phyloP scores from a whole-genome alignment of 306 rosid species.

The Hippophae tibetana region DNA sequence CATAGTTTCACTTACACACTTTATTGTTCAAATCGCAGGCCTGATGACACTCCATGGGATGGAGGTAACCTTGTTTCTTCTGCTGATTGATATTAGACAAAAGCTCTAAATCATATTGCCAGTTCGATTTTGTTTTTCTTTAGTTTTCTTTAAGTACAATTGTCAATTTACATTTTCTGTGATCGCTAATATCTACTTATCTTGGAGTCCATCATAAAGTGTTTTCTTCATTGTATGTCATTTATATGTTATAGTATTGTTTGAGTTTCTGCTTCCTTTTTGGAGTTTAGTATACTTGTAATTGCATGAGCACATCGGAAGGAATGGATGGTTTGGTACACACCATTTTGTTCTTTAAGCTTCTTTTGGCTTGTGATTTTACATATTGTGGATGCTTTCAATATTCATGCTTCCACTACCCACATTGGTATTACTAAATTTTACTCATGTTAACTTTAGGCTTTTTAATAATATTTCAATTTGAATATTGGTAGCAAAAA shows the following conservation, averaged over 20 bases:
- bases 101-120: constrained; percentile 8
- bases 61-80: constrained; percentile 57
- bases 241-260: too few relatives aligned
- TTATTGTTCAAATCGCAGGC: constrained; percentile 45
- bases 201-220: too few relatives aligned
- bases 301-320: background rate
- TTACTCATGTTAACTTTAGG: too few relatives aligned
- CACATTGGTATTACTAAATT: too few relatives aligned
- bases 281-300: background rate
- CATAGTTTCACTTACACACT: constrained; percentile 15
- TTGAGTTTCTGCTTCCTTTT: background rate
- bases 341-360: too few relatives aligned
- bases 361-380: too few relatives aligned
- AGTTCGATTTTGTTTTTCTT: background rate
- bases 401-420: too few relatives aligned
- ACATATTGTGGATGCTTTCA: too few relatives aligned
- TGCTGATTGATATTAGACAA: constrained; percentile 1
- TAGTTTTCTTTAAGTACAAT: background rate
- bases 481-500: too few relatives aligned
- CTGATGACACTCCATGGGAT: constrained; percentile 98
- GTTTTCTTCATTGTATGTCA: background rate
- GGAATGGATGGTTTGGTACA: too few relatives aligned
- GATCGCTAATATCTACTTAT: background rate
- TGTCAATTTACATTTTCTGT: background rate
- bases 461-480: too few relatives aligned